These are phyloP conservation scores for Trebouxia sp. DNA, from an alignment of 139 green algal genomes.

Conservation along the genomic window DNA sequence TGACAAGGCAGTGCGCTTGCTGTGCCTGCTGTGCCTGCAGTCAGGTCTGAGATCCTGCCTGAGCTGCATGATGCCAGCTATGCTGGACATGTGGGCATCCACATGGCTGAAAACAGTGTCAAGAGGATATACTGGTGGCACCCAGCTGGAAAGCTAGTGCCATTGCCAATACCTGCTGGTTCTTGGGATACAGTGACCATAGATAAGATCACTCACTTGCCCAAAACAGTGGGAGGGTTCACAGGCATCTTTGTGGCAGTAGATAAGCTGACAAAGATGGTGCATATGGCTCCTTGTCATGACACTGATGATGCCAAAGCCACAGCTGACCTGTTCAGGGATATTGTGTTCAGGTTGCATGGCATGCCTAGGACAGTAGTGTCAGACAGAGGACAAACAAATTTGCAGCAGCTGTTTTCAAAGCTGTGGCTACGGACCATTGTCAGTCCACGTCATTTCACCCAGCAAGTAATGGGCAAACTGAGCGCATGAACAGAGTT, in stretches of 20 bases:
- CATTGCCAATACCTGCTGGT: constrained; percentile 30
- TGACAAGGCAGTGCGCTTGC: no score
- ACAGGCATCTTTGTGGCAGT: constrained; percentile 44
- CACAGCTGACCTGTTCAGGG: constrained; percentile 36
- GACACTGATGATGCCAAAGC: background rate
- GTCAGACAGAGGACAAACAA: constrained; percentile 29
- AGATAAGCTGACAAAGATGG: constrained; percentile 49
- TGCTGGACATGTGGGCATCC: constrained; percentile 25
- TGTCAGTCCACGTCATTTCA: constrained; percentile 50
- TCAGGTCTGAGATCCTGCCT: background rate
- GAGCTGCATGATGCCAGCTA: constrained; percentile 13
- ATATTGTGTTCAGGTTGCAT: constrained; percentile 27
- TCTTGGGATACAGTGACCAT: constrained; percentile 34
- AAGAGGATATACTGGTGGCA: constrained; percentile 20
- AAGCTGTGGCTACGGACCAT: constrained; percentile 28
- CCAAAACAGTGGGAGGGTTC: constrained; percentile 24
- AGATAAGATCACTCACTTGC: constrained; percentile 44
- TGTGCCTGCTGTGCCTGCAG: background rate
- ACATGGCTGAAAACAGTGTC: background rate
- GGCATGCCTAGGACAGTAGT: constrained; percentile 30
- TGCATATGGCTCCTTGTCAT: constrained; percentile 30
- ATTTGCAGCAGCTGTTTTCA: constrained; percentile 45
- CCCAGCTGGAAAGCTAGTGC: constrained; percentile 29
- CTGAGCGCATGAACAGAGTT: constrained; percentile 59
- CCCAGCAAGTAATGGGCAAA: constrained; percentile 70